Percentiles rank a stretch among this genome's conserved stretches.
These are phyloP conservation scores for Escallonia rubra DNA, from an alignment of 129 eudicot genomes.

Conservation along the genomic window DNA sequence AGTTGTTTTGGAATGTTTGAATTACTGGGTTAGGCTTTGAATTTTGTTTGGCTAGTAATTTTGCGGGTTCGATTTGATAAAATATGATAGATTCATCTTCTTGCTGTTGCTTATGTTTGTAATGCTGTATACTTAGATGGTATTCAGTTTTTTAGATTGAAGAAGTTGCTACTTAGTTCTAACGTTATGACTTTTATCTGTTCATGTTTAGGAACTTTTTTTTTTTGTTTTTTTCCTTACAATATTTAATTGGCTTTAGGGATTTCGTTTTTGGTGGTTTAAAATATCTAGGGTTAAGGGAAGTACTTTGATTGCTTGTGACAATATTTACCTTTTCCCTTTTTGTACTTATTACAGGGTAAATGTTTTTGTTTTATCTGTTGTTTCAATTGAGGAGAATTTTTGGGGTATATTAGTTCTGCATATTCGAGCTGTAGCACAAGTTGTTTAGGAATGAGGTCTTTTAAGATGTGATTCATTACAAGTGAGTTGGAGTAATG, in stretches of 20 bases:
- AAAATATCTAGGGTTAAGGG: background rate
- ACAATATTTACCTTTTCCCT: background rate
- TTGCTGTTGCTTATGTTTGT: too few species aligned
- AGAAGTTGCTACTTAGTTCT: background rate
- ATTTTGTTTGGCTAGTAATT: conserved; percentile 3
- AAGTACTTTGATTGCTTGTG: background rate
- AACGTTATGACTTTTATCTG: too few species aligned
- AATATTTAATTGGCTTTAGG: too few species aligned
- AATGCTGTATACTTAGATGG: background rate
- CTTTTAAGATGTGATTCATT: conserved; percentile 13
- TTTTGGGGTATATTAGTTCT: conserved; percentile 13
- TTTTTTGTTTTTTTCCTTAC: too few species aligned
- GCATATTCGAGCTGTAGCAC: conserved; percentile 2
- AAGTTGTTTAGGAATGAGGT: conserved; percentile 16
- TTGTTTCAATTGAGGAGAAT: conserved; percentile 4
- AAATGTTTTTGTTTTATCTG: conserved; percentile 10
- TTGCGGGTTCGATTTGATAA: too few species aligned
- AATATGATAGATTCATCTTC: too few species aligned
- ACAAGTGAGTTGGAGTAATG: conserved; percentile 33
- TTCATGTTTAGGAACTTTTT: too few species aligned
- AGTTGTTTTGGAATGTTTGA: background rate
- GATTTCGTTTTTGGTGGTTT: background rate
- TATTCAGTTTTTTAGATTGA: background rate
- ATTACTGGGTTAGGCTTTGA: conserved; percentile 5
- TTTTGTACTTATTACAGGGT: background rate